phyloP scores from a whole-genome alignment of 352 stramenopile species.

The Paralagenidium karlingii region DNA sequence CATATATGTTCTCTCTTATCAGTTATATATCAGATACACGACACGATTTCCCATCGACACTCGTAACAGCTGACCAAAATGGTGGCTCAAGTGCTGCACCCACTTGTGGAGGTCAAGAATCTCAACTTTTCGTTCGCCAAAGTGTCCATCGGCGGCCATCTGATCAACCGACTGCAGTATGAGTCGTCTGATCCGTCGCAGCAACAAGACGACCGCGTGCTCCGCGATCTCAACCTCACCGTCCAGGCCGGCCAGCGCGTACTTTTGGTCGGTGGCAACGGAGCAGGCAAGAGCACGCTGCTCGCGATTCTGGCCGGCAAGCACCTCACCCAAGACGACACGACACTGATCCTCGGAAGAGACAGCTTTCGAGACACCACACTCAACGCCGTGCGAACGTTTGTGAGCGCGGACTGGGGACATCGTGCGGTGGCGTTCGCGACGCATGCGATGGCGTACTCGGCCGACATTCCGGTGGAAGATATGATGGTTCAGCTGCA shows the following conservation, averaged over 20 bases:
- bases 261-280: slow-evolving; percentile 92
- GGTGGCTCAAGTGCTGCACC: too few relatives aligned
- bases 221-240: slow-evolving; percentile 80
- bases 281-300: slow-evolving; percentile 91
- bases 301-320: slow-evolving; percentile 90
- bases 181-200: slow-evolving; percentile 8
- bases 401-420: slow-evolving; percentile 94
- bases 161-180: slow-evolving; percentile 45
- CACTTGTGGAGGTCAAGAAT: slow-evolving; percentile 32
- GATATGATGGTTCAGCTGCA: slow-evolving; percentile 97
- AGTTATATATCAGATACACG: too few relatives aligned
- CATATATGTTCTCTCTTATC: too few relatives aligned
- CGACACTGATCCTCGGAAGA: slow-evolving; percentile 67
- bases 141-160: slow-evolving; percentile 41
- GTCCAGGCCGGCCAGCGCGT: slow-evolving; percentile 78
- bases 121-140: slow-evolving; percentile 72
- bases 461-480: slow-evolving; percentile 90
- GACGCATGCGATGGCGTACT: slow-evolving; percentile 73
- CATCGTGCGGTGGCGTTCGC: slow-evolving; percentile 94
- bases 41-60: too few relatives aligned
- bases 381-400: slow-evolving; percentile 89
- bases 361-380: slow-evolving; percentile 94
- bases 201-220: slow-evolving; percentile 48
- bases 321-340: slow-evolving; percentile 87
- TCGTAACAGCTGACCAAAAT: too few relatives aligned